A percentile compares a stretch with the other conserved stretches of the same genome.
Evolutionary conservation across 148 eudicot species (phyloP).

Genomic region (Mesembryanthemum crystallinum): DNA sequence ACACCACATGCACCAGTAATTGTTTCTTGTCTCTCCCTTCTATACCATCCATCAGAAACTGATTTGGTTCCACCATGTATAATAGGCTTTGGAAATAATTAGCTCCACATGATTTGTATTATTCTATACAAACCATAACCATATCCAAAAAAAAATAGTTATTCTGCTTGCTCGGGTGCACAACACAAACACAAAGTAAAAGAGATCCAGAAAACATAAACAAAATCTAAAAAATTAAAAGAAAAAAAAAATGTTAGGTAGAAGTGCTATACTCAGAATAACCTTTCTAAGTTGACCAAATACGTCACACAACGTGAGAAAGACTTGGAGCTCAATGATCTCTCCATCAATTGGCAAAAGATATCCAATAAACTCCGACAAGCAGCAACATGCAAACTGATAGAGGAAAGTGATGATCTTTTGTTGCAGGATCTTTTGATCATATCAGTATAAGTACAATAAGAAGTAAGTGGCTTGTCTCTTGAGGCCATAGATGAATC

Average conservation of each 20-base stretch:
- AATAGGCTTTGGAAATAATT: neutral
- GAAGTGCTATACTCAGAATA: constrained; percentile 6
- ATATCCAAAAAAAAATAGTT: neutral
- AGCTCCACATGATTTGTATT: neutral
- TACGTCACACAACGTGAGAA: constrained; percentile 43
- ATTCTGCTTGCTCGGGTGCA: neutral
- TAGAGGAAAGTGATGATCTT: constrained; percentile 27
- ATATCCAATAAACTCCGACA: constrained; percentile 54
- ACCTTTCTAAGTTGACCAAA: constrained; percentile 86
- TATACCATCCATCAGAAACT: neutral
- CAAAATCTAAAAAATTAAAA: neutral
- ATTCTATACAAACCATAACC: neutral
- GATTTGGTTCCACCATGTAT: neutral
- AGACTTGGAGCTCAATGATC: constrained; percentile 44
- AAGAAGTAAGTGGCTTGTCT: constrained; percentile 20
- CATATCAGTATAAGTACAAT: constrained; percentile 18
- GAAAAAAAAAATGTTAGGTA: neutral
- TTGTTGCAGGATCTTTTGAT: constrained; percentile 23
- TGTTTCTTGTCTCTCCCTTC: neutral
- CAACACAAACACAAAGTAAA: neutral
- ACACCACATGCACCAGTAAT: no score
- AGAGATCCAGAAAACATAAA: neutral
- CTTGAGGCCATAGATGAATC: constrained; percentile 29
- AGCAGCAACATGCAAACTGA: constrained; percentile 31
- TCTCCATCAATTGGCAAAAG: constrained; percentile 59